phyloP scores from a whole-genome alignment of 192 early-diverging fungal species.

The Backusella morwellensis region DNA sequence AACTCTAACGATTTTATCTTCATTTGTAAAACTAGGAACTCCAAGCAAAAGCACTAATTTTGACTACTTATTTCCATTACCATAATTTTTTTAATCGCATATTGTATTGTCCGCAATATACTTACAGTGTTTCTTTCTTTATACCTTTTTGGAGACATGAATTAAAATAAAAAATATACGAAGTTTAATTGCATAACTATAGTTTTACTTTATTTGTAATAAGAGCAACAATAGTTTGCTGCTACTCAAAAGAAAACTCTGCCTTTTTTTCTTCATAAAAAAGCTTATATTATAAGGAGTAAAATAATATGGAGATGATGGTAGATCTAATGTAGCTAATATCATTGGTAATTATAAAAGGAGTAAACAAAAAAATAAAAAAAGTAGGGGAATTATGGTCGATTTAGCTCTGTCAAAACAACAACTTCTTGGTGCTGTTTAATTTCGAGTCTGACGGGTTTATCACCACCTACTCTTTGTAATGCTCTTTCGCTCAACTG shows the following conservation, averaged over 20 bases:
- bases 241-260: not conserved
- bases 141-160: not conserved
- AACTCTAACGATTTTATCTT: not conserved
- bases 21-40: not conserved
- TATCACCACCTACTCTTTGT: slow-evolving; percentile 20
- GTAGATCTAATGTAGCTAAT: not conserved
- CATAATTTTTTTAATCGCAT: not conserved
- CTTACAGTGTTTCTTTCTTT: not conserved
- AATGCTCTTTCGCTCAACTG: slow-evolving; percentile 21
- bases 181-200: not conserved
- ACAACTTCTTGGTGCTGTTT: slow-evolving; percentile 42
- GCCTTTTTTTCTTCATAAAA: not conserved
- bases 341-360: not conserved
- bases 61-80: not conserved
- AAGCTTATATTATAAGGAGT: not conserved
- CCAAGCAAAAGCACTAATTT: slow-evolving; percentile 10
- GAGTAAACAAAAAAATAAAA: not conserved
- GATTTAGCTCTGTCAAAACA: slow-evolving; percentile 23
- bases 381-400: not conserved
- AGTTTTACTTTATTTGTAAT: not conserved
- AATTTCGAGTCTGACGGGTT: slow-evolving; percentile 32
- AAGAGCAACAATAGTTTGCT: not conserved
- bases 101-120: not conserved
- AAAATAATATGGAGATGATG: not conserved
- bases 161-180: not conserved